Conservation (phyloP, 345 rosid species). For the Corchorus olitorius region DNA sequence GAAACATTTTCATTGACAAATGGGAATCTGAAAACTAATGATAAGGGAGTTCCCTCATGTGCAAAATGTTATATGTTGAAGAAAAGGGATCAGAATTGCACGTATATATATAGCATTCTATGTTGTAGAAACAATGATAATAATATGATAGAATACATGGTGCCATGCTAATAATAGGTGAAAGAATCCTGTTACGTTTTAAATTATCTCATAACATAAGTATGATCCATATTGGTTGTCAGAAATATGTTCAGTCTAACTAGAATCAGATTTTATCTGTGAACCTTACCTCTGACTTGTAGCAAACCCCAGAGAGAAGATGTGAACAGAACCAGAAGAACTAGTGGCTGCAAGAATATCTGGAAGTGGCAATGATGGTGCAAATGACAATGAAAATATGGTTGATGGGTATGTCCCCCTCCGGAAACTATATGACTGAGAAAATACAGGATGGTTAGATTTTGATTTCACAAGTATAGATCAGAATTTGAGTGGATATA, state of each 20-base stretch:
- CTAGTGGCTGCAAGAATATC: constrained; percentile 83
- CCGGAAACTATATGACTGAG: constrained; percentile 79
- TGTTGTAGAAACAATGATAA: not conserved
- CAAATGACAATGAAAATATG: constrained; percentile 87
- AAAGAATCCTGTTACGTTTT: not conserved
- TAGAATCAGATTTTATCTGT: not conserved
- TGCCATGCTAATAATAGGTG: constrained; percentile 6
- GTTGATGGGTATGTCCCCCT: constrained; percentile 89
- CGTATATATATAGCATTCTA: not conserved
- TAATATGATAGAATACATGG: not conserved
- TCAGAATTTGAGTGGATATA: constrained; percentile 4
- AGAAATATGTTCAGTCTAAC: not conserved
- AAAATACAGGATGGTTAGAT: constrained; percentile 26
- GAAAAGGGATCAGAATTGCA: not conserved
- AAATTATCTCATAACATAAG: not conserved
- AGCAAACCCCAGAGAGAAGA: constrained; percentile 63
- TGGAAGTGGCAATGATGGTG: constrained; percentile 68
- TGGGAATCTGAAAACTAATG: not conserved
- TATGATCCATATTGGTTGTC: not conserved
- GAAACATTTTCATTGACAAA: not conserved
- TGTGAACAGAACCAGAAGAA: constrained; percentile 86
- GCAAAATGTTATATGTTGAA: constrained; percentile 3
- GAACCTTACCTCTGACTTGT: constrained; percentile 64
- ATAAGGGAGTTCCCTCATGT: not conserved
- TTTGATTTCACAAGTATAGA: constrained; percentile 17